These are phyloP conservation scores for Kandelia obovata DNA, from an alignment of 345 rosid species.

Conservation along the genomic window DNA sequence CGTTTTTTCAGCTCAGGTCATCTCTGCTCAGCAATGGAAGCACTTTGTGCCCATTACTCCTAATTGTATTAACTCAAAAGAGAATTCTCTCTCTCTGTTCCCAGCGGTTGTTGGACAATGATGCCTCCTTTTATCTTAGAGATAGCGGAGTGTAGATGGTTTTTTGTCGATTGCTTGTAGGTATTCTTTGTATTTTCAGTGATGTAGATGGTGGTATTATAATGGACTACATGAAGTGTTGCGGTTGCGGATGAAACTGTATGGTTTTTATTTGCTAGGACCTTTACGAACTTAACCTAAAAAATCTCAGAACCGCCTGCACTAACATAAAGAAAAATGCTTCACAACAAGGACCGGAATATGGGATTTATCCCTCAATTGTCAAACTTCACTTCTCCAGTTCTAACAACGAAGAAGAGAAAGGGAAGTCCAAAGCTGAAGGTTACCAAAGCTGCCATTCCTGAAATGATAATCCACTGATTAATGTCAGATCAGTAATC, in stretches of 20 bases:
- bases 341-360: neutral
- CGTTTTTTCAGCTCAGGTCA: neutral
- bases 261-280: no score
- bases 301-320: no score
- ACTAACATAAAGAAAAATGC: no score
- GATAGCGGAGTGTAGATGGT: slow-evolving; percentile 1
- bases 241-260: no score
- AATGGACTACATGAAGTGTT: no score
- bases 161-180: neutral
- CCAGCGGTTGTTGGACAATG: neutral
- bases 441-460: slow-evolving; percentile 43
- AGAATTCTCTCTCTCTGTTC: neutral
- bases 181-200: neutral
- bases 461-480: slow-evolving; percentile 25
- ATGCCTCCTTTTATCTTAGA: neutral
- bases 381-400: slow-evolving; percentile 49
- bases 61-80: neutral
- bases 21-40: neutral
- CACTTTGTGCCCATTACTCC: slow-evolving; percentile 3
- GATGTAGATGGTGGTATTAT: no score
- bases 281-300: no score
- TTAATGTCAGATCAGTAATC: neutral
- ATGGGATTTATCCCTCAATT: neutral
- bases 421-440: slow-evolving; percentile 59
- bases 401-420: slow-evolving; percentile 45